Evolutionary conservation across 352 stramenopile genomes (phyloP), one percentile per base, ranked within the genome.

Genomic region (Thalassiosira hispida): DNA sequence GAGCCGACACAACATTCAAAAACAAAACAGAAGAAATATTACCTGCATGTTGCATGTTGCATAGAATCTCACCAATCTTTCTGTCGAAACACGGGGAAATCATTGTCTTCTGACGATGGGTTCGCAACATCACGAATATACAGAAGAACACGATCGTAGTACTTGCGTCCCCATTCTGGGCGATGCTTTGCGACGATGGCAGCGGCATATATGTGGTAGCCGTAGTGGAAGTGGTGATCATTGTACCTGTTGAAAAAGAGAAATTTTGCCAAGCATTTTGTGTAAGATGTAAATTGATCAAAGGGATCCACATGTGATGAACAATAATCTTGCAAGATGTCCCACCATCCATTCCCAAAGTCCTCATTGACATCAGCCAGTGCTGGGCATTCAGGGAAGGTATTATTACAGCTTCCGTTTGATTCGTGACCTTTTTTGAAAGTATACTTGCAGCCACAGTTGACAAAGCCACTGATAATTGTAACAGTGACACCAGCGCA

Each of bases 191-290:
- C 67, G n/a, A 89, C 78, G 33, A 93, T 73, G 5, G 87, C 89
- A n/a, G 87, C 89, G n/a, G 87, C 87, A 53, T 90, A 92, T 29
- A 92, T 89, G 52, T 88, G 77, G 66, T 94, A 94, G 12, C 89
- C 89, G 62, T 79, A 74, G 35, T 92, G 86, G 53, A 91, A 93
- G 55, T 94, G 89, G 55, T 93, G 89, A 78, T 94, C 89, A 66
- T 94, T 93, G 67, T 92, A 94, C 55, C 59, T 70, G 51, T 73
- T 11, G 8, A 16, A 27, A 49, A 22, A 5, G 5, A 53, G 42
- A 29, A n/a, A 47, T 52, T 53, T 23, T 0, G 57, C 18, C 16
- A 29, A 38, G 31, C 8, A 8, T 38, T 38, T 3, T 38, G 31
- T 9, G 31, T 31, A 22, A 51, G 6, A 7, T 14, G 25, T 6